Base-by-base conservation (phyloP, 73 alveolate species). In the Paramecium bursaria region DNA sequence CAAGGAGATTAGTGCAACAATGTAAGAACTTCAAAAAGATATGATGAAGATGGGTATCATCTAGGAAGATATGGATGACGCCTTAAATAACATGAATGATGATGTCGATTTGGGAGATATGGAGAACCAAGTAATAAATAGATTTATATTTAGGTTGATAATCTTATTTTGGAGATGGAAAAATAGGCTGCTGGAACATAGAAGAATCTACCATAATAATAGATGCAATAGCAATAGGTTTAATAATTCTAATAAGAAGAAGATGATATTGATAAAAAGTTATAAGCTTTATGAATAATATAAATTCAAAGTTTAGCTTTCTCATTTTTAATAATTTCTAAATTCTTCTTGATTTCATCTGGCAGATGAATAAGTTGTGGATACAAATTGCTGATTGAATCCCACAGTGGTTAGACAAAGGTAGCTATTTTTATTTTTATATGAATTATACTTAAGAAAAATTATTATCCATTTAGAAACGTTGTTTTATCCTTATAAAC, bases 11-110 rank as follows among this genome's bases (percentile, higher is more conserved):
- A 22, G 47, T 31, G 60, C 53, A 17, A 39, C 89, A 22, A 79
- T 79, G 89, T 48, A 61, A 7, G 89, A 79, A 15, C 29, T 79
- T 42, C 30, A 79, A 42, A 79, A 79, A 31, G 89, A 79, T 15
- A 79, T 79, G 89, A 73, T 73, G 47, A 79, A 79, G 74, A 79
- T 79, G 89, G 89, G 89, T n/a, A 79, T 79, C 9, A 73, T 79
- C 2, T 50, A 79, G 21, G 89, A 79, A 53, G 25, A 53, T 44
- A 54, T 79, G 80, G 89, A 79, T 52, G 89, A 55, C 23, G 89
- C 89, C 13, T 53, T 79, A 82, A 82, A 79, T 25, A 48, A 61
- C 46, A 73, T 53, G 75, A 79, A 79, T 35, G 89, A 79, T 21
- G 89, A 79, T 54, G 80, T 53, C 3, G 89, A 79, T 19, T 42